phyloP scores from a whole-genome alignment of 495 filamentous ascomycete genomes.

The Jackrogersella minutella region DNA sequence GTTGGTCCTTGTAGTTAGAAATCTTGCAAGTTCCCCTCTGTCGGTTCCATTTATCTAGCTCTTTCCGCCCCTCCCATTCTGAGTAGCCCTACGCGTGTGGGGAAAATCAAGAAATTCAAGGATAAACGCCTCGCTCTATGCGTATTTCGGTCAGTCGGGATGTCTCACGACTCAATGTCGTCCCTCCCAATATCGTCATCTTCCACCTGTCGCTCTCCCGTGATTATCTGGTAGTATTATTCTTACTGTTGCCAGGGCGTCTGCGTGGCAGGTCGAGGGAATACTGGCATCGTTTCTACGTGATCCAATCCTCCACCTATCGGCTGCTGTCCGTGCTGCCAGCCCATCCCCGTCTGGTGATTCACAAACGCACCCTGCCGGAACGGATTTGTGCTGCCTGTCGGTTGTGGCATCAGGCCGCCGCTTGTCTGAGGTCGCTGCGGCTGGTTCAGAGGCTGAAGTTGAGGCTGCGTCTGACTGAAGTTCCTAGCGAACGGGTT shows the following conservation, averaged over 20 bases:
- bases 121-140: conserved; percentile 41
- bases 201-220: background rate
- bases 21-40: background rate
- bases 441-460: conserved; percentile 39
- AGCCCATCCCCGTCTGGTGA: conserved; percentile 83
- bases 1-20: too few species aligned
- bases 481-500: conserved; percentile 72
- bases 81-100: background rate
- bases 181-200: background rate
- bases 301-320: conserved; percentile 89
- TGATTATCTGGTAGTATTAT: background rate
- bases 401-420: conserved; percentile 67
- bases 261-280: conserved; percentile 76
- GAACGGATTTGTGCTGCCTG: conserved; percentile 95
- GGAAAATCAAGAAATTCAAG: conserved; percentile 26
- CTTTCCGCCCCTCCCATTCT: conserved; percentile 1
- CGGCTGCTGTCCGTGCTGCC: conserved; percentile 79
- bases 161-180: background rate
- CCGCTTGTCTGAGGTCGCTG: conserved; percentile 55
- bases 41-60: background rate
- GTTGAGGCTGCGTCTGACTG: conserved; percentile 39
- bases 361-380: conserved; percentile 87
- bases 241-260: conserved; percentile 61
- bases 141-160: conserved; percentile 16
- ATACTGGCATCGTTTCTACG: conserved; percentile 80